Conservation (phyloP, 768 basidiomycete species). For the Collybiopsis luxurians region DNA sequence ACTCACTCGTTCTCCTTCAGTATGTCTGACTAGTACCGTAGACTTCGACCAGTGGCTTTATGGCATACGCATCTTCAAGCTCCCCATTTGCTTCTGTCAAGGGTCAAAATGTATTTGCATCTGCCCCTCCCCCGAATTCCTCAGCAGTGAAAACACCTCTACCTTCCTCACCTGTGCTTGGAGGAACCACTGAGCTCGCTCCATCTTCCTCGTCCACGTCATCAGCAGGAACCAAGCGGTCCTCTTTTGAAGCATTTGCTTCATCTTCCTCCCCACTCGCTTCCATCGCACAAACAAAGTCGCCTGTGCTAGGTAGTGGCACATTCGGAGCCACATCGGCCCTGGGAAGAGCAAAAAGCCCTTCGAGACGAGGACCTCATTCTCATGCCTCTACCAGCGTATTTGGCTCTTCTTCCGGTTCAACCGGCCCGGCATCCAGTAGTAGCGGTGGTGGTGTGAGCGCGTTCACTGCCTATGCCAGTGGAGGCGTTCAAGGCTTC, state of each 20-base stretch:
- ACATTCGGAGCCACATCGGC: constrained; percentile 34
- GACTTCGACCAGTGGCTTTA: constrained; percentile 60
- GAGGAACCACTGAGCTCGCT: constrained; percentile 13
- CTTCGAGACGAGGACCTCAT: background rate
- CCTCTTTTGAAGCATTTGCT: constrained; percentile 58
- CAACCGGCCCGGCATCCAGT: constrained; percentile 20
- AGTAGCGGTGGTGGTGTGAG: constrained; percentile 34
- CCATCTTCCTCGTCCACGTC: constrained; percentile 13
- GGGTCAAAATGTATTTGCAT: constrained; percentile 55
- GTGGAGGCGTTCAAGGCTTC: constrained; percentile 47
- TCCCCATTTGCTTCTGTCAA: constrained; percentile 77
- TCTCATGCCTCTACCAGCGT: background rate
- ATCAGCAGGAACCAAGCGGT: constrained; percentile 43
- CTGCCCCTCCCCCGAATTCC: constrained; percentile 18
- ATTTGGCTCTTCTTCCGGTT: constrained; percentile 7
- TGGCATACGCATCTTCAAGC: constrained; percentile 71
- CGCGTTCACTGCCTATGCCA: constrained; percentile 63
- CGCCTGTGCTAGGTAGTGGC: constrained; percentile 36
- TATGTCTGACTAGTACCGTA: constrained; percentile 3
- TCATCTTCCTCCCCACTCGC: constrained; percentile 51
- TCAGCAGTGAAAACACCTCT: constrained; percentile 9
- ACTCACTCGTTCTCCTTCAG: constrained; percentile 9
- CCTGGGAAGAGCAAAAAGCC: constrained; percentile 18
- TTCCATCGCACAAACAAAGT: constrained; percentile 45
- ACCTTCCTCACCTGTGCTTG: constrained; percentile 15